phyloP scores from a whole-genome alignment of 148 eudicot genomes.

The Agrostemma githago region DNA sequence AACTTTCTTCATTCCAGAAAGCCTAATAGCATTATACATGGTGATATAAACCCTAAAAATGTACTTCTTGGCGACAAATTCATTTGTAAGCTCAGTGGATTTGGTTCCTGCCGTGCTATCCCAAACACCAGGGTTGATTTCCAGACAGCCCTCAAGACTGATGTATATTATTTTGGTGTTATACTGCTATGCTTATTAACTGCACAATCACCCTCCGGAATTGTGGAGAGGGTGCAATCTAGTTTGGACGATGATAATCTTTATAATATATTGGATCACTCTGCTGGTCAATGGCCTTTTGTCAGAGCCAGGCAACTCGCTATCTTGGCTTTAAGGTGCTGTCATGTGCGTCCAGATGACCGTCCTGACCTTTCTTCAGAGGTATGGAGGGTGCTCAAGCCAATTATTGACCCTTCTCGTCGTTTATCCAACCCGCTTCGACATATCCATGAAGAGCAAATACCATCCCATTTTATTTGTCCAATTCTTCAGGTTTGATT shows the following conservation, averaged over 20 bases:
- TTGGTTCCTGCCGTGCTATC: constrained; percentile 48
- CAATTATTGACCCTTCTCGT: constrained; percentile 47
- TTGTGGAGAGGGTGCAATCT: constrained; percentile 7
- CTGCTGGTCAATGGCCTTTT: constrained; percentile 94
- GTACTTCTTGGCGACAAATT: constrained; percentile 52
- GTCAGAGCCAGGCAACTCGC: constrained; percentile 72
- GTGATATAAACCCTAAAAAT: constrained; percentile 61
- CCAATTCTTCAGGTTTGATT: constrained; percentile 11
- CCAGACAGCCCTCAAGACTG: neutral
- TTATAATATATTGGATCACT: constrained; percentile 45
- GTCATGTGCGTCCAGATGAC: constrained; percentile 33
- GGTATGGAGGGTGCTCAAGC: constrained; percentile 64
- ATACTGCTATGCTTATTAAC: constrained; percentile 10
- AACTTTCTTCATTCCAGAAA: constrained; percentile 58
- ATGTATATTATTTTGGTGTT: constrained; percentile 10
- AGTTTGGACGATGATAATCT: constrained; percentile 52
- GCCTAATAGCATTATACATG: constrained; percentile 50
- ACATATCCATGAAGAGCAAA: neutral
- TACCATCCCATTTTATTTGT: constrained; percentile 3
- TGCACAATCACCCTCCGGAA: neutral
- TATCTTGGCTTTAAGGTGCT: constrained; percentile 54
- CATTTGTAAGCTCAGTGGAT: constrained; percentile 60
- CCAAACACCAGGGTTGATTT: constrained; percentile 22
- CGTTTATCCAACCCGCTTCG: constrained; percentile 15
- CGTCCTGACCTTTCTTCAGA: constrained; percentile 66